These are phyloP conservation scores for Sarocladium oryzae DNA, from an alignment of 2,329 filamentous ascomycete species.

Conservation along the genomic window DNA sequence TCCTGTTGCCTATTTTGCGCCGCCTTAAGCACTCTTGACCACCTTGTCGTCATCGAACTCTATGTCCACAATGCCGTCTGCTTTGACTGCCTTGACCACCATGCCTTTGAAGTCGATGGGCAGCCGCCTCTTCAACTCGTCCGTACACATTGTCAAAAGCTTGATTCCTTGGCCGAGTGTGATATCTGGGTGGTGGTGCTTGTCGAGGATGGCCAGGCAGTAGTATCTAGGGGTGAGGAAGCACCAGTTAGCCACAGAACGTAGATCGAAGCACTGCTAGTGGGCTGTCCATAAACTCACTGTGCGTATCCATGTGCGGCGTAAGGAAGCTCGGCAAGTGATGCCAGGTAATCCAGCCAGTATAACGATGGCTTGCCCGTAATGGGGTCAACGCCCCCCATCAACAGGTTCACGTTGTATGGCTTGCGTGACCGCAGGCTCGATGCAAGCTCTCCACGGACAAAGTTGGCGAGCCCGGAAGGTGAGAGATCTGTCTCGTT, in stretches of 20 bases:
- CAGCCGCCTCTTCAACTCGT: constrained; percentile 93
- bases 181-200: constrained; percentile 97
- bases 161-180: constrained; percentile 83
- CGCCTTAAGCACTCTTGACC: constrained; percentile 51
- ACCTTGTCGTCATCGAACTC: constrained; percentile 78
- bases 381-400: constrained; percentile 90
- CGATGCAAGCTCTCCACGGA: constrained; percentile 85
- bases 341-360: constrained; percentile 96
- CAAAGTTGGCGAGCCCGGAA: constrained; percentile 83
- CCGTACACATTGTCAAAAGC: constrained; percentile 88
- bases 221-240: constrained; percentile 64
- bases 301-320: constrained; percentile 98
- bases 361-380: constrained; percentile 86
- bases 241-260: not conserved
- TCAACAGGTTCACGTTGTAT: constrained; percentile 93
- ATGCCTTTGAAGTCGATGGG: constrained; percentile 99
- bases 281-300: constrained; percentile 47
- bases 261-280: not conserved
- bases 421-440: constrained; percentile 88
- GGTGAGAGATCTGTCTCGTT: constrained; percentile 91
- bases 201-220: constrained; percentile 94
- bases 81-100: constrained; percentile 88
- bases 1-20: not conserved
- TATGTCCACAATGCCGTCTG: constrained; percentile 82
- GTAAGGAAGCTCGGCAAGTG: constrained; percentile 82